Evolutionary conservation across 176 grass and related monocot genomes (phyloP).

Genomic region (Tillandsia fasciculata): DNA sequence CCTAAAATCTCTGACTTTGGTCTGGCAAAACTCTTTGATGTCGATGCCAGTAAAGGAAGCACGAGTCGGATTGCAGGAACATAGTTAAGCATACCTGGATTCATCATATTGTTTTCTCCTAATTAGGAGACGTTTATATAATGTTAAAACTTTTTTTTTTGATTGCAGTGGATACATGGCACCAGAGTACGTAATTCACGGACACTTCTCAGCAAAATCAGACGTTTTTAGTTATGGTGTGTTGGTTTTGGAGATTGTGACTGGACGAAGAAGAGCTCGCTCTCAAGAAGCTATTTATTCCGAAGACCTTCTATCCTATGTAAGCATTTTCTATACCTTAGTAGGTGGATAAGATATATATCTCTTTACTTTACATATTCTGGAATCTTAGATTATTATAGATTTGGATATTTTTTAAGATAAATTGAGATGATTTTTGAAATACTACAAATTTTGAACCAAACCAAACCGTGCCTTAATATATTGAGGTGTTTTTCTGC

Average conservation of each 20-base stretch:
- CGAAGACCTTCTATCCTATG: slow-evolving; percentile 22
- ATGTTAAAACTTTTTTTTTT: neutral
- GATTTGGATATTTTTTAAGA: no score
- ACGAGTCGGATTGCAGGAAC: slow-evolving; percentile 43
- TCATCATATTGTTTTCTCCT: neutral
- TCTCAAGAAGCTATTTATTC: neutral
- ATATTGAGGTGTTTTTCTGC: neutral
- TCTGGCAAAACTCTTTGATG: slow-evolving; percentile 36
- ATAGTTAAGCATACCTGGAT: slow-evolving; percentile 17
- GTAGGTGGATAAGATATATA: no score
- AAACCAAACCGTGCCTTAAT: no score
- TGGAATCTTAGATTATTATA: no score
- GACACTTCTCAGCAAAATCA: slow-evolving; percentile 33
- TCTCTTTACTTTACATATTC: no score
- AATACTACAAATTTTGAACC: no score
- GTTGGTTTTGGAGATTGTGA: slow-evolving; percentile 37
- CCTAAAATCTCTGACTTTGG: slow-evolving; percentile 67
- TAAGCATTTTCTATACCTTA: slow-evolving; percentile 6
- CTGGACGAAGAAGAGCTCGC: slow-evolving; percentile 21
- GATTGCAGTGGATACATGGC: slow-evolving; percentile 54
- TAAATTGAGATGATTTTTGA: no score
- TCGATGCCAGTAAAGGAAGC: slow-evolving; percentile 23
- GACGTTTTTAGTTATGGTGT: slow-evolving; percentile 46
- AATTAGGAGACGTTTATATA: neutral
- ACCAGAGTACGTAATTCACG: slow-evolving; percentile 40